A percentile compares a stretch with the other conserved stretches of the same genome.
phyloP scores from a whole-genome alignment of 2,329 filamentous ascomycete species.

The Cladosporium sp. region DNA sequence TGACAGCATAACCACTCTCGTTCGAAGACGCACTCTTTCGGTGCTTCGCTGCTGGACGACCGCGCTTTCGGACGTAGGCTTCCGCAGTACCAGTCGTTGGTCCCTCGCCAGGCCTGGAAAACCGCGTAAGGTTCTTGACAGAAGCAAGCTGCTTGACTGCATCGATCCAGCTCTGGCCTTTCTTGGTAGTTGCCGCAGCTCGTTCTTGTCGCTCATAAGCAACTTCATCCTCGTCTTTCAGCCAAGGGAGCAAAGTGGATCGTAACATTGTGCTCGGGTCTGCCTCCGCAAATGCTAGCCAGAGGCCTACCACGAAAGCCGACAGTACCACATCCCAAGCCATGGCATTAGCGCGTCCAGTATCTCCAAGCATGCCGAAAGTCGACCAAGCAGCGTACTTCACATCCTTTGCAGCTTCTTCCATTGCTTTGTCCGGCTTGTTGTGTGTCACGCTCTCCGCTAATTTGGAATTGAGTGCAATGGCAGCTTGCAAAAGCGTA shows the following conservation, averaged over 20 bases:
- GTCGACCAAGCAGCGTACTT: not conserved
- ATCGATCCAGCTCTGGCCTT: not conserved
- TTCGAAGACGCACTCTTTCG: not conserved
- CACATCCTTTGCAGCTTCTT: not conserved
- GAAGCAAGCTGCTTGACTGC: slow-evolving; percentile 7
- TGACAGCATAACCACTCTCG: slow-evolving; percentile 7
- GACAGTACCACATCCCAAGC: slow-evolving; percentile 10
- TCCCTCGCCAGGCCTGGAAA: slow-evolving; percentile 3
- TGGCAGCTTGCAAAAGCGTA: not conserved
- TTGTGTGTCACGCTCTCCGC: not conserved
- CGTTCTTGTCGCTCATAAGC: not conserved
- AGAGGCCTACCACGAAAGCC: not conserved
- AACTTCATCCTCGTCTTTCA: not conserved
- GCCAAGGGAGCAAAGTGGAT: slow-evolving; percentile 5
- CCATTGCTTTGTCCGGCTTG: not conserved
- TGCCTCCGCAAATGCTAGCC: not conserved
- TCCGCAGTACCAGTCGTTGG: slow-evolving; percentile 10
- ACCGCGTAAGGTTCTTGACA: slow-evolving; percentile 3
- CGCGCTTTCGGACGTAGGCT: slow-evolving; percentile 2
- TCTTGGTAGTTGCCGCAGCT: not conserved
- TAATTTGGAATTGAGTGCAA: not conserved
- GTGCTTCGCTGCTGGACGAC: slow-evolving; percentile 1
- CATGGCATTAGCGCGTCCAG: not conserved
- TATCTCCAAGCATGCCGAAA: not conserved
- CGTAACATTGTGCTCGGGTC: not conserved